A percentile compares a stretch with the other conserved stretches of the same genome.
Evolutionary conservation across 306 rosid genomes (phyloP).

Genomic region (Cucumis melo): DNA sequence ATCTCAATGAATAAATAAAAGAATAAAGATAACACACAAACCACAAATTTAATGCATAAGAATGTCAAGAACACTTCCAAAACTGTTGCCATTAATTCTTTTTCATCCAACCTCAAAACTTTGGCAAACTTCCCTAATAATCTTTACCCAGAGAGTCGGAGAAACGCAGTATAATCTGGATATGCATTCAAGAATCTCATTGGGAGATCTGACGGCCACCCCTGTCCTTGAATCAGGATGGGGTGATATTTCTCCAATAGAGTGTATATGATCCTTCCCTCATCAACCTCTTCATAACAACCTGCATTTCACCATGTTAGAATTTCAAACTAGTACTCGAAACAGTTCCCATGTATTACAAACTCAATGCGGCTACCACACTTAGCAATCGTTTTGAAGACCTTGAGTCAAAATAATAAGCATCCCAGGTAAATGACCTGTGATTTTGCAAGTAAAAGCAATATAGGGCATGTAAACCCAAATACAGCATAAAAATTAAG

Average conservation of each 20-base stretch:
- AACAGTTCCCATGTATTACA: neutral
- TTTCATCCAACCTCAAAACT: neutral
- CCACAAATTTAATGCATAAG: neutral
- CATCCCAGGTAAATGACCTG: neutral
- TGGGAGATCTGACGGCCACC: slow-evolving; percentile 26
- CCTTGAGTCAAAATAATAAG: neutral
- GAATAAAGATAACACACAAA: neutral
- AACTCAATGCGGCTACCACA: neutral
- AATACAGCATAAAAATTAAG: neutral
- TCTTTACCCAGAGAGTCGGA: slow-evolving; percentile 25
- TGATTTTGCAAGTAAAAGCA: neutral
- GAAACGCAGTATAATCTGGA: slow-evolving; percentile 33
- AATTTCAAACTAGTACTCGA: slow-evolving; percentile 1
- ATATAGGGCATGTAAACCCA: neutral
- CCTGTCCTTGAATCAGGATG: slow-evolving; percentile 33
- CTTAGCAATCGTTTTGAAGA: neutral
- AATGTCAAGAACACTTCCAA: neutral
- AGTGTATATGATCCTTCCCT: slow-evolving; percentile 23
- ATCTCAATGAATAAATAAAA: too few relatives aligned
- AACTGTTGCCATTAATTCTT: neutral
- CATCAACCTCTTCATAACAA: slow-evolving; percentile 38
- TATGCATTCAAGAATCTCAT: slow-evolving; percentile 32
- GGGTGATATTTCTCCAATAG: slow-evolving; percentile 38
- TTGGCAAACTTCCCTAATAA: neutral
- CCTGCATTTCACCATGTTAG: slow-evolving; percentile 35